Evolutionary conservation across 164 flowering plant species (phyloP), one percentile per base, ranked within the genome.

Genomic region (Liquidambar formosana): DNA sequence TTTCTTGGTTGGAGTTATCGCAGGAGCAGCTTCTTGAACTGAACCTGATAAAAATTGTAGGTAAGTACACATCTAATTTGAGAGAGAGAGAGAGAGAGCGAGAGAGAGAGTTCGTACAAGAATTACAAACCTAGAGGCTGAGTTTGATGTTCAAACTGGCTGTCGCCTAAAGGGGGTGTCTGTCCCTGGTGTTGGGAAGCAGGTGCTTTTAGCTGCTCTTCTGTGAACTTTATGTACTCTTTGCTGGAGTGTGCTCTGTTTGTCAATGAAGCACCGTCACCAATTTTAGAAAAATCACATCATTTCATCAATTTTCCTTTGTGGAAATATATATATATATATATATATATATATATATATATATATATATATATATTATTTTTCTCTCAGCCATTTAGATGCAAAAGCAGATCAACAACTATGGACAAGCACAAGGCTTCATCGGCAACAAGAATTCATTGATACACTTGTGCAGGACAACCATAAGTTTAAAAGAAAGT

Each of bases 201-300:
- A 67, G 84, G 47, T 61, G 86, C 81, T 69, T 78, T 81, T 12
- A 86, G 80, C 76, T 88, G 90, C 62, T 87, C 90, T 66, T 89
- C 85, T 49, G 89, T 85, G 38, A 87, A 75, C 69, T 83, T 85
- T 54, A 85, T 65, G 66, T 75, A 76, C 27, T 85, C 89, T 67
- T 85, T 87, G 61, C 71, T 76, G n/a, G 86, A 67, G 75, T 81
- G 72, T 22, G 88, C 87, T 53, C 33, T 65, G 22, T 57, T 65
- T 33, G 77, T 33, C 0, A 84, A 47, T 18, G 81, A 16, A 28
- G 64, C 49, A 21, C 78, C 88, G 80, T 84, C 96, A 83, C 77
- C 75, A 60, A 16, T 51, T 47, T 58, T 5, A 49, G 48, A 46
- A 47, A 53, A n/a, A n/a, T n/a, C n/a, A n/a, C n/a, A n/a, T n/a